A percentile compares a stretch with the other conserved stretches of the same genome.
Conservation (phyloP, 805 yeast genomes). For the Lipomyces kockii region DNA sequence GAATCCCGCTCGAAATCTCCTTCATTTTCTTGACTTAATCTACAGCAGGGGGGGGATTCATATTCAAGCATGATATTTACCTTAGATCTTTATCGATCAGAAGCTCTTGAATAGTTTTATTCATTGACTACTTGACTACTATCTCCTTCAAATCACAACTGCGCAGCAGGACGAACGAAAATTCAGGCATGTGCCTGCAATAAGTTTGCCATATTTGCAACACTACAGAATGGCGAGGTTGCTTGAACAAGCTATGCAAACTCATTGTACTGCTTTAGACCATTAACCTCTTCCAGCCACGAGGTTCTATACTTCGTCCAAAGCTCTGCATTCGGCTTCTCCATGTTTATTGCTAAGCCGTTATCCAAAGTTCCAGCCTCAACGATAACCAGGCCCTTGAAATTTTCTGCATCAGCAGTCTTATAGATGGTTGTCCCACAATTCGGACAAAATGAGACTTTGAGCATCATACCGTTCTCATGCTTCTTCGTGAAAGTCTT, state of each 20-base stretch:
- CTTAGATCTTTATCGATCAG: no score
- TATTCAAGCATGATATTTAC: no score
- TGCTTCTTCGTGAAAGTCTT: neutral
- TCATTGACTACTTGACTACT: neutral
- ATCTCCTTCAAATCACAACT: no score
- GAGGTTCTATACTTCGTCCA: neutral
- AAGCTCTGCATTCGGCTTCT: neutral
- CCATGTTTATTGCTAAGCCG: neutral
- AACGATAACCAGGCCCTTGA: neutral
- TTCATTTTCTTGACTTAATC: no score
- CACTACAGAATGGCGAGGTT: neutral
- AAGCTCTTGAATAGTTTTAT: neutral
- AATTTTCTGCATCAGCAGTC: neutral
- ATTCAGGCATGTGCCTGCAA: neutral
- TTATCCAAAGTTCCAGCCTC: neutral
- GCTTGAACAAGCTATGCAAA: neutral
- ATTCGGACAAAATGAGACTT: neutral
- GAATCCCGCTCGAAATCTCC: no score
- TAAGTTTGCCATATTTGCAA: neutral
- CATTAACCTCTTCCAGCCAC: neutral
- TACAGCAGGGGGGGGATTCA: no score
- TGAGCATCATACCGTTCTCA: neutral
- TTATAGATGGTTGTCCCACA: neutral
- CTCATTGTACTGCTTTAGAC: neutral
- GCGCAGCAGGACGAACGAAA: neutral